A percentile compares a stretch with the other conserved stretches of the same genome.
These are phyloP conservation scores for Xerocomus spinulosus DNA, from an alignment of 768 basidiomycete genomes.

Conservation along the genomic window DNA sequence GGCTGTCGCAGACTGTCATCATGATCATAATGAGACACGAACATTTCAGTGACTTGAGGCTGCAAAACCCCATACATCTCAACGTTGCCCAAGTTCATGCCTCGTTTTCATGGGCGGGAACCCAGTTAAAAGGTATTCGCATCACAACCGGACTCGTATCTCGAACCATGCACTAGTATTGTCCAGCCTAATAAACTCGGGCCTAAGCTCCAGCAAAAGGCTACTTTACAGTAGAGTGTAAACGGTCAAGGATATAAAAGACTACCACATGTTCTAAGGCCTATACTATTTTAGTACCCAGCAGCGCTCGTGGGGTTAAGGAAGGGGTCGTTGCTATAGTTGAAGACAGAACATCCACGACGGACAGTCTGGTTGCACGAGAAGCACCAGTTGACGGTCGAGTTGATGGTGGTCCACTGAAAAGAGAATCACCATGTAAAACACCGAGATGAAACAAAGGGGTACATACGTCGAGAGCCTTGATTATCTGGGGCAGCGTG, in stretches of 20 bases:
- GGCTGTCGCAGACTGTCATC: too few relatives aligned
- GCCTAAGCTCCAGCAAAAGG: too few relatives aligned
- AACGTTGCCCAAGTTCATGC: too few relatives aligned
- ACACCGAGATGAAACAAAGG: neutral
- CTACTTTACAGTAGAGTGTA: too few relatives aligned
- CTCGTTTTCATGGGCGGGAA: too few relatives aligned
- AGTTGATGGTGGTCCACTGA: constrained; percentile 25
- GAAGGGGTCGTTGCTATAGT: constrained; percentile 26
- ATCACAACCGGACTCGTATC: too few relatives aligned
- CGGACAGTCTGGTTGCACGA: constrained; percentile 30
- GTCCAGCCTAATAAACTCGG: too few relatives aligned
- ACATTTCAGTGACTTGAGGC: too few relatives aligned
- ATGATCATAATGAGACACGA: too few relatives aligned
- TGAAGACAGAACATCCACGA: constrained; percentile 29
- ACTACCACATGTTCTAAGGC: neutral
- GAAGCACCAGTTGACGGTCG: constrained; percentile 31
- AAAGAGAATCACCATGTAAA: neutral
- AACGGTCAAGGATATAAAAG: neutral
- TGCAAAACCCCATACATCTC: too few relatives aligned
- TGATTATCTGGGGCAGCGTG: constrained; percentile 14
- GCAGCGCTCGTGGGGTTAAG: neutral
- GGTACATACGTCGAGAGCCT: constrained; percentile 14
- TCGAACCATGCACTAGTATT: too few relatives aligned
- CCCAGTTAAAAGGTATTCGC: too few relatives aligned
- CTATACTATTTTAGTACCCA: neutral